Conservation (phyloP, 257 asterid genomes). For the Solanum virginianum region DNA sequence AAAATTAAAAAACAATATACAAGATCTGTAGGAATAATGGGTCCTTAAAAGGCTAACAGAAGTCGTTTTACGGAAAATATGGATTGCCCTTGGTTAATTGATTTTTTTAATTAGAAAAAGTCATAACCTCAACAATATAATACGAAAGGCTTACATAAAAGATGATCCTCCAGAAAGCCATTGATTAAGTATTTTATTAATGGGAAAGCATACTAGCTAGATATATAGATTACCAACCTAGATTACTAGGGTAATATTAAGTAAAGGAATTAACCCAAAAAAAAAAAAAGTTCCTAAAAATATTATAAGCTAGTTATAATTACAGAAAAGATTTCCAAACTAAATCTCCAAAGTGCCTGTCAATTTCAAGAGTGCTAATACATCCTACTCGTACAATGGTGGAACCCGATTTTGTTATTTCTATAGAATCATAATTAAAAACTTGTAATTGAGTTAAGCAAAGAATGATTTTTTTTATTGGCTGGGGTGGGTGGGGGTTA, state of each 20-base stretch:
- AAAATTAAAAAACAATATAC: background rate
- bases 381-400: background rate
- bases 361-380: background rate
- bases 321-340: background rate
- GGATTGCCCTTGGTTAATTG: background rate
- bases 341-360: background rate
- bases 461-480: background rate
- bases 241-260: constrained; percentile 2
- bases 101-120: background rate
- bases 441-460: background rate
- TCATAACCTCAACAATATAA: background rate
- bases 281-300: background rate
- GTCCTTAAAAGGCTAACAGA: constrained; percentile 28
- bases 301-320: background rate
- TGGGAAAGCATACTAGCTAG: background rate
- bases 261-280: background rate
- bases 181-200: background rate
- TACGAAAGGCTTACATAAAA: background rate
- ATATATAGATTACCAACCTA: background rate
- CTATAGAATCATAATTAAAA: background rate
- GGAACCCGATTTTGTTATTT: constrained; percentile 15
- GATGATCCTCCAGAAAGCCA: background rate
- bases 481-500: too few species aligned
- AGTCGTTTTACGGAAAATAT: constrained; percentile 12
- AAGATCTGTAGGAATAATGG: constrained; percentile 26